Percentiles rank a stretch among this genome's conserved stretches.
phyloP scores from a whole-genome alignment of 2,329 filamentous ascomycete species.

The Stagonosporopsis vannaccii region DNA sequence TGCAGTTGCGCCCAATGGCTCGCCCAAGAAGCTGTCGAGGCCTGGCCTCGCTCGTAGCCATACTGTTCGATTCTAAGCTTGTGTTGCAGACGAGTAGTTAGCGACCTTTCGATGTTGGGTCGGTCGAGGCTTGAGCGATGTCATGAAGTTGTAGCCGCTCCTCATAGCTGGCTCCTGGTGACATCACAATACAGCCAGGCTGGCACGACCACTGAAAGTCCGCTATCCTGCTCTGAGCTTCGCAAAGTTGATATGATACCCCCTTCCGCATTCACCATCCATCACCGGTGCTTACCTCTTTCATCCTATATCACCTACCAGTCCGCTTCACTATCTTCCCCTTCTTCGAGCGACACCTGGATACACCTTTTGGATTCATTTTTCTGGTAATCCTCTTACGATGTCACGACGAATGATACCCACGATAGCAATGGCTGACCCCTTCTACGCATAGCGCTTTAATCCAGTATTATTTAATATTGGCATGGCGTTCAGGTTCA shows the following conservation, averaged over 20 bases:
- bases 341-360: slow-evolving; percentile 21
- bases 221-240: background rate
- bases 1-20: slow-evolving; percentile 45
- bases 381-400: slow-evolving; percentile 36
- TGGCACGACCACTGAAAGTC: background rate
- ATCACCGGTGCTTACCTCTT: slow-evolving; percentile 20
- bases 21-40: slow-evolving; percentile 42
- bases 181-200: slow-evolving; percentile 7
- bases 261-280: slow-evolving; percentile 17
- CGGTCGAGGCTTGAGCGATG: slow-evolving; percentile 13
- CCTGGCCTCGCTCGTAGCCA: slow-evolving; percentile 42
- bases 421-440: slow-evolving; percentile 42
- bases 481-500: slow-evolving; percentile 25
- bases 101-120: background rate
- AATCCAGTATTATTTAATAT: slow-evolving; percentile 30
- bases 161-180: slow-evolving; percentile 11
- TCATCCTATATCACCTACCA: slow-evolving; percentile 15
- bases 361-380: slow-evolving; percentile 26
- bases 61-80: slow-evolving; percentile 43
- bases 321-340: slow-evolving; percentile 12
- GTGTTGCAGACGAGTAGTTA: background rate
- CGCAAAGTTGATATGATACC: slow-evolving; percentile 10
- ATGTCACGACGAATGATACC: slow-evolving; percentile 50
- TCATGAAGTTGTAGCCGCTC: slow-evolving; percentile 15
- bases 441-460: slow-evolving; percentile 33